Percentiles rank a stretch among this genome's conserved stretches.
phyloP scores from a whole-genome alignment of 371 early-diverging fungal genomes.

The Cokeromyces recurvatus region DNA sequence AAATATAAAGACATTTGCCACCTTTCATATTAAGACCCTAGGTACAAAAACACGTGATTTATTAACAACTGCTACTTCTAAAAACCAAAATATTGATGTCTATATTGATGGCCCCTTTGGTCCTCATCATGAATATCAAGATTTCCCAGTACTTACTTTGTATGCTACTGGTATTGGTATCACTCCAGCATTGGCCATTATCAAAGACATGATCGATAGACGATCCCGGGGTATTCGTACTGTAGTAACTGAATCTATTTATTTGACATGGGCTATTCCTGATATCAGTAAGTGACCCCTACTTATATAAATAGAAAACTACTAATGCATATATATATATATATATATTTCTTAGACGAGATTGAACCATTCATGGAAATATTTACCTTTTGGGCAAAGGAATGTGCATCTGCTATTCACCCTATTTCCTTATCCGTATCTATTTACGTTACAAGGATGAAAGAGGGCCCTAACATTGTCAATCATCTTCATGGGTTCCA shows the following conservation, averaged over 20 bases:
- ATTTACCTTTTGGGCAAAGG: slow-evolving; percentile 22
- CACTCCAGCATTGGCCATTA: slow-evolving; percentile 35
- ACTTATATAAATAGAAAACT: not conserved
- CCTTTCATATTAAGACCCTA: slow-evolving; percentile 38
- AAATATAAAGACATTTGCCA: slow-evolving; percentile 14
- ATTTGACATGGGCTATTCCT: slow-evolving; percentile 35
- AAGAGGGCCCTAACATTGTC: slow-evolving; percentile 10
- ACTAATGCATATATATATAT: not conserved
- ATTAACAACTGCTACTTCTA: slow-evolving; percentile 1
- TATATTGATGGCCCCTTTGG: slow-evolving; percentile 44
- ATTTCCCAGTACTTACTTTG: slow-evolving; percentile 24
- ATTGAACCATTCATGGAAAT: slow-evolving; percentile 27
- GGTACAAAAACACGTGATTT: slow-evolving; percentile 27
- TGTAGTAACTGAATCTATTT: slow-evolving; percentile 26
- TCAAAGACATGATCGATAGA: slow-evolving; percentile 31
- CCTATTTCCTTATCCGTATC: slow-evolving; percentile 22
- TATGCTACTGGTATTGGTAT: slow-evolving; percentile 41
- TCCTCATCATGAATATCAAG: slow-evolving; percentile 32
- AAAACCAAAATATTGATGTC: slow-evolving; percentile 11
- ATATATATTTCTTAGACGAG: slow-evolving; percentile 22
- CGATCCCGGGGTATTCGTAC: slow-evolving; percentile 28
- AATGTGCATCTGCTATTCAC: slow-evolving; percentile 11
- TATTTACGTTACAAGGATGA: slow-evolving; percentile 29
- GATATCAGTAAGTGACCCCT: slow-evolving; percentile 23
- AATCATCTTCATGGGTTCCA: slow-evolving; percentile 6